Evolutionary conservation across 768 basidiomycete species (phyloP).

Genomic region (Leccinum obscurum): DNA sequence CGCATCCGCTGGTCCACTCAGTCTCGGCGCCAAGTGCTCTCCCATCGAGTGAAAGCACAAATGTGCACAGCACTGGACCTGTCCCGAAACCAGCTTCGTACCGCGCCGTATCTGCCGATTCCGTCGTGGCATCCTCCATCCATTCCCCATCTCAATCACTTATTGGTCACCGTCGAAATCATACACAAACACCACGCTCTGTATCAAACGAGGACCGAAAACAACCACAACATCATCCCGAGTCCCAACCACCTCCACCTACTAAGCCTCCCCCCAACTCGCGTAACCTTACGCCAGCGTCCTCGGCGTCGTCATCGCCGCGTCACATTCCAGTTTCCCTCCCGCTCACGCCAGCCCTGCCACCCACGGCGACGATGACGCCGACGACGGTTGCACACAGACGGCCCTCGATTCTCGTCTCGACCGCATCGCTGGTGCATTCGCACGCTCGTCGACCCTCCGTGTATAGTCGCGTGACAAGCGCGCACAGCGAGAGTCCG

Average conservation of each 20-base stretch:
- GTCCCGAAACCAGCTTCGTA: conserved; percentile 25
- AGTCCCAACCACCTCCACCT: conserved; percentile 14
- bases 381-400: conserved; percentile 43
- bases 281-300: conserved; percentile 54
- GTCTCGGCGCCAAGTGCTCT: conserved; percentile 45
- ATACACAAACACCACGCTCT: conserved; percentile 16
- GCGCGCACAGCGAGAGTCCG: conserved; percentile 32
- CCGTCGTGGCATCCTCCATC: conserved; percentile 14
- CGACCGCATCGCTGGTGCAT: conserved; percentile 34
- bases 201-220: conserved; percentile 25
- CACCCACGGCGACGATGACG: conserved; percentile 42
- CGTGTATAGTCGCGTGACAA: conserved; percentile 40
- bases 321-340: conserved; percentile 37
- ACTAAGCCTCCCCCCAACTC: conserved; percentile 39
- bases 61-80: conserved; percentile 9
- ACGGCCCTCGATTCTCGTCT: conserved; percentile 42
- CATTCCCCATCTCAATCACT: conserved; percentile 29
- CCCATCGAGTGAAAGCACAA: conserved; percentile 22
- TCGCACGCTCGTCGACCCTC: conserved; percentile 37
- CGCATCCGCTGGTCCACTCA: conserved; percentile 37
- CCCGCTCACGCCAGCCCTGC: conserved; percentile 33
- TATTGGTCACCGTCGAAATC: conserved; percentile 8
- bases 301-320: conserved; percentile 61
- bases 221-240: conserved; percentile 18
- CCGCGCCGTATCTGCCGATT: conserved; percentile 30